These are phyloP conservation scores for Dictyostelium firmibasis DNA, from an alignment of 78 protist species.

Conservation along the genomic window DNA sequence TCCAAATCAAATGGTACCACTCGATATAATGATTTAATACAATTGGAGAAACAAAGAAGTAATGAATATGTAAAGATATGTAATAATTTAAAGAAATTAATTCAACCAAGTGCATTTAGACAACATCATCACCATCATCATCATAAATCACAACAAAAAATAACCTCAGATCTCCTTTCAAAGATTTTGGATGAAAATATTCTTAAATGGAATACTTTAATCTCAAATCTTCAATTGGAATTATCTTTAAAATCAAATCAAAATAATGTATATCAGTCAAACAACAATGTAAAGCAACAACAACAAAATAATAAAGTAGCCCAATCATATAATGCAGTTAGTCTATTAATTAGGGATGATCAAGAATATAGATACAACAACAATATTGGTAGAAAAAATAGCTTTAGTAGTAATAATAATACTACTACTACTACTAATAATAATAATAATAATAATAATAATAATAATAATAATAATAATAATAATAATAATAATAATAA, in stretches of 20 bases:
- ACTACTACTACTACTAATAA: too few relatives aligned
- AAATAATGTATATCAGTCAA: conserved; percentile 1
- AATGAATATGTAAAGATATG: conserved; percentile 62
- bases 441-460: neutral
- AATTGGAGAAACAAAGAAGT: conserved; percentile 56
- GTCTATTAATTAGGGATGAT: neutral
- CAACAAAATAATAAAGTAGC: neutral
- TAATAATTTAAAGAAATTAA: conserved; percentile 44
- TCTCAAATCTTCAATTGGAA: conserved; percentile 40
- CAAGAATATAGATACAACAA: neutral
- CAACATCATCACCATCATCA: conserved; percentile 18
- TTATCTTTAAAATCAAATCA: neutral
- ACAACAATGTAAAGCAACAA: neutral
- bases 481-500: neutral
- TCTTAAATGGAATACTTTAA: conserved; percentile 44
- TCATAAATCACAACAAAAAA: neutral
- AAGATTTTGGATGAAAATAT: conserved; percentile 41
- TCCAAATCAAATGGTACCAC: conserved; percentile 3
- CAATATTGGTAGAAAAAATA: neutral
- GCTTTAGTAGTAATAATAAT: neutral
- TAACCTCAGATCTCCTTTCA: neutral
- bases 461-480: neutral
- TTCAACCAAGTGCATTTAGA: conserved; percentile 19
- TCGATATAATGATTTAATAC: conserved; percentile 31
- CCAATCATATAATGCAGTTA: neutral